Base-by-base conservation (phyloP, 345 rosid genomes). In the Arabis hirsuta region DNA sequence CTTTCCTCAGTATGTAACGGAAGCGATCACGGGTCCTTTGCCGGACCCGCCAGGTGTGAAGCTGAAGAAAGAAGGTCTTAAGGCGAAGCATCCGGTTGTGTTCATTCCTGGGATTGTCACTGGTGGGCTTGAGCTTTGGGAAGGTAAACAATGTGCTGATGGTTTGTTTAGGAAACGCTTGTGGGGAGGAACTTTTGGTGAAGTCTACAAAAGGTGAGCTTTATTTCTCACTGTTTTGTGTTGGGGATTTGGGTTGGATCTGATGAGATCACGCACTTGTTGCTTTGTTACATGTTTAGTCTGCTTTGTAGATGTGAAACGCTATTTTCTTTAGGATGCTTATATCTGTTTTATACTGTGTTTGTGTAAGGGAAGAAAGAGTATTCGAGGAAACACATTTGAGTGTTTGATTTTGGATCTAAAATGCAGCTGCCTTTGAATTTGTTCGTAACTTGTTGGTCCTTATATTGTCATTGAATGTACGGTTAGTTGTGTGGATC, bases 181-280 rank as follows among this genome's bases (percentile, higher is more conserved):
- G 64, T 95, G 99, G 99, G 99, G 99, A 36, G 99, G 99, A 53
- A 88, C 96, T n/a, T 95, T 95, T 69, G 97, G 97, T 32, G 99
- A 95, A 64, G 96, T 90, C 4, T 91, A 91, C 65, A 95, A 86
- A 78, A 95, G 99, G 99, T 91, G 61, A 32, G 9, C 41, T 70
- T 45, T 46, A 31, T 63, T 32, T 19, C 46, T 56, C 22, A 7
- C 11, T 8, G 2, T 9, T 36, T 36, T 36, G 8, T 8, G 8
- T 0, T 8, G 8, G 10, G 41, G 39, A 7, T 53, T 52, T 67
- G 19, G 54, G 24, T 32, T 44, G 67, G 38, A 19, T 58, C 69
- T 57, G 53, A 50, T 70, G 32, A 57, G 7, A 63, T 69, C 69
- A 62, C 34, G 39, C 50, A 47, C 59, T 54, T 55, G 36, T 19